A percentile compares a stretch with the other conserved stretches of the same genome.
These are phyloP conservation scores for Simmondsia chinensis DNA, from an alignment of 148 eudicot genomes.

Conservation along the genomic window DNA sequence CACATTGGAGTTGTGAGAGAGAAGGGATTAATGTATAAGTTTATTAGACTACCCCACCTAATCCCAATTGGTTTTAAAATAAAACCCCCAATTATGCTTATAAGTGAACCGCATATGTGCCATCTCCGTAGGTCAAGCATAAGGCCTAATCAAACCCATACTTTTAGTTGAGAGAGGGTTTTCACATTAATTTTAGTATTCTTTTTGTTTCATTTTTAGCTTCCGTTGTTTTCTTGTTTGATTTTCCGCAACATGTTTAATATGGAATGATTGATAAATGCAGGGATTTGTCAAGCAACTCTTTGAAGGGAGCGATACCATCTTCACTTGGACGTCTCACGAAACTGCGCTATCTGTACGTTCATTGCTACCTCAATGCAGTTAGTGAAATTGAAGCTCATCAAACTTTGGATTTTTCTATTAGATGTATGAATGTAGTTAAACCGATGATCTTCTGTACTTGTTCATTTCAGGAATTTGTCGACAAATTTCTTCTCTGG, in stretches of 20 bases:
- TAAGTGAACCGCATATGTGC: no score
- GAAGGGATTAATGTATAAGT: no score
- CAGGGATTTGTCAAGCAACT: conserved; percentile 91
- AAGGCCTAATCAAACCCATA: no score
- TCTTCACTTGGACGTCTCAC: conserved; percentile 80
- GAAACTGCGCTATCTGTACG: conserved; percentile 67
- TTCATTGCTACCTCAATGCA: background rate
- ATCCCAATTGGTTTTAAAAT: no score
- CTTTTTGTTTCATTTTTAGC: no score
- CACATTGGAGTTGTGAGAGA: no score
- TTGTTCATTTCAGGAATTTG: conserved; percentile 50
- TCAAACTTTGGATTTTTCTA: background rate
- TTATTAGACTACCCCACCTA: no score
- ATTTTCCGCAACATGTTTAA: background rate
- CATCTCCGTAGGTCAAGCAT: no score
- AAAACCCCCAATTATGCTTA: no score
- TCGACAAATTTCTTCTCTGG: conserved; percentile 93
- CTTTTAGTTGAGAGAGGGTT: no score
- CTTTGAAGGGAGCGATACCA: conserved; percentile 81
- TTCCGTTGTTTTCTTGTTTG: no score
- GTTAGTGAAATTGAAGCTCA: background rate
- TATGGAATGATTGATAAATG: conserved; percentile 1
- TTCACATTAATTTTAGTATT: no score
- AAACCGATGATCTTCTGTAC: background rate
- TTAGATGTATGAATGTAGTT: background rate